Conservation (phyloP, 2,329 filamentous ascomycete species). For the Aspergillus sp. region DNA sequence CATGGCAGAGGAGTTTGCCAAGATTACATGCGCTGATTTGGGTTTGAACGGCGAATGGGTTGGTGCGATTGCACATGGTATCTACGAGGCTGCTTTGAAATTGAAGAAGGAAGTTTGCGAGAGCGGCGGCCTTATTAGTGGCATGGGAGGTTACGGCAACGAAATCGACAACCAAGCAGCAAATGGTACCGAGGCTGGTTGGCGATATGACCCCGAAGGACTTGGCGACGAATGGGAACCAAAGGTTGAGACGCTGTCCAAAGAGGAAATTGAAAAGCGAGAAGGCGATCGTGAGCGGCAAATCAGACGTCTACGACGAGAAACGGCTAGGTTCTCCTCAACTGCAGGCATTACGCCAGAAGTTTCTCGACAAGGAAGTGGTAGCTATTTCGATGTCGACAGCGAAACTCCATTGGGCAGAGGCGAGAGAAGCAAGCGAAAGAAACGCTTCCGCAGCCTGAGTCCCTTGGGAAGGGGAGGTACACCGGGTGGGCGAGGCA, state of each 20-base stretch:
- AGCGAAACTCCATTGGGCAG: conserved; percentile 80
- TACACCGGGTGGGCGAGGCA: conserved; percentile 68
- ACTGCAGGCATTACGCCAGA: conserved; percentile 76
- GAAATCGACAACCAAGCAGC: conserved; percentile 88
- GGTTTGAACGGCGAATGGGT: conserved; percentile 91
- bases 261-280: conserved; percentile 96
- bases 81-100: conserved; percentile 88
- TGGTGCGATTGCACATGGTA: conserved; percentile 88
- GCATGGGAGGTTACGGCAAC: conserved; percentile 59
- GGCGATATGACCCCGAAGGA: conserved; percentile 91
- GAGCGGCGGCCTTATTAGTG: conserved; percentile 77
- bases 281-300: conserved; percentile 92
- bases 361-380: conserved; percentile 54
- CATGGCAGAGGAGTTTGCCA: conserved; percentile 87
- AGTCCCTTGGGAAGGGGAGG: conserved; percentile 69
- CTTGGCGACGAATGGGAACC: conserved; percentile 81
- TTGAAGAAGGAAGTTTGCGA: conserved; percentile 97
- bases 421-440: conserved; percentile 92
- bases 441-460: conserved; percentile 82
- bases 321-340: conserved; percentile 88
- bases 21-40: conserved; percentile 86
- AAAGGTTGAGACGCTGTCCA: conserved; percentile 74
- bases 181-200: conserved; percentile 77
- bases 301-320: conserved; percentile 76
- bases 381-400: conserved; percentile 57